Evolutionary conservation across 1,284 basidiomycete genomes (phyloP), one percentile per base, ranked within the genome.

Genomic region (Cystobasidium sp.): DNA sequence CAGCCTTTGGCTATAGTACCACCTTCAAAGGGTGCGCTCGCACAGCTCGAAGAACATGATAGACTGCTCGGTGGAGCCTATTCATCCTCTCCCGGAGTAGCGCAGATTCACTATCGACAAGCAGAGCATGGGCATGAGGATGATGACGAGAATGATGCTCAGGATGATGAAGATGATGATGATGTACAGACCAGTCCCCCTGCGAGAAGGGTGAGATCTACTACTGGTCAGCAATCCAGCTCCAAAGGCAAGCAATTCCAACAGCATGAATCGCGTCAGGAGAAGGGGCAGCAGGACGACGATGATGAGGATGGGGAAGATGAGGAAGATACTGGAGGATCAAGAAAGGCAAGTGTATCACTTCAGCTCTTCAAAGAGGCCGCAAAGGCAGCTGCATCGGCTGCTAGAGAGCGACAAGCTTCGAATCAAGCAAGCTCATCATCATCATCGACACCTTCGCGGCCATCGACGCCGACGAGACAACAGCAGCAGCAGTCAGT

Each of bases 321-420:
- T 6, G 70, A 72, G 24, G 69, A 73, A 18, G 52, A 65, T 43
- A n/a, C 20, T 1, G 59, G 59, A 10, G 63, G 62, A 20, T 73
- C 70, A 20, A 66, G 79, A 52, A 79, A 79, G 63, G 79, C 79
- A 1, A 76, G 74, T 49, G 79, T 79, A 51, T 75, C 76, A 44
- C 61, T 79, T 31, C 76, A 79, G 70, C 76, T 79, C 10, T 79
- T 79, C 76, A 79, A 79, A 49, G 75, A 78, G 59, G 77, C 78
- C 61, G 18, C 64, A 46, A 51, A 55, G 65, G 61, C 62, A 46
- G 46, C 64, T 22, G 69, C 69, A 44, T 59, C 70, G 12, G 70
- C 70, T 16, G 72, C 75, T 9, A 71, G 68, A 52, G 62, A 76
- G 14, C 18, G 53, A 49, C 66, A 68, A 20, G 37, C 51, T 7